Evolutionary conservation across 345 rosid genomes (phyloP).

Genomic region (Pugionium dolabratum): DNA sequence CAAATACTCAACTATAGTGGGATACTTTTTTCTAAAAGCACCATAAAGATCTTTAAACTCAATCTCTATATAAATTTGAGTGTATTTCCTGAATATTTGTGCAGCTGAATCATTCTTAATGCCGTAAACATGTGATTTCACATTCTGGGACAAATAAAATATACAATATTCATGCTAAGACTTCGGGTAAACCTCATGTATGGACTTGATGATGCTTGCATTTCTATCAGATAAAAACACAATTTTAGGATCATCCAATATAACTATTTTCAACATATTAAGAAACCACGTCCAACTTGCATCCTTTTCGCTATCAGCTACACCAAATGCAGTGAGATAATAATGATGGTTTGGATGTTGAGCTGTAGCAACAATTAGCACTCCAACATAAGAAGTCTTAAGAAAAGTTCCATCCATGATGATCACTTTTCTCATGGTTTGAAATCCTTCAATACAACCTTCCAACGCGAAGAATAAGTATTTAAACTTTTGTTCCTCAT

Average conservation of each 20-base stretch:
- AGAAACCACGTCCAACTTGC: conserved; percentile 5
- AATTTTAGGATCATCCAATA: neutral
- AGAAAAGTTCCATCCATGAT: neutral
- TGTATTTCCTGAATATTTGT: neutral
- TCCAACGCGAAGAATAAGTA: neutral
- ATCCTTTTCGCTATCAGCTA: conserved; percentile 8
- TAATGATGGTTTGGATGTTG: neutral
- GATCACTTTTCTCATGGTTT: neutral
- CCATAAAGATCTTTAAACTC: neutral
- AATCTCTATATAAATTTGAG: neutral
- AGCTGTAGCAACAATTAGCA: neutral
- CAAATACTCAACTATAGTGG: neutral
- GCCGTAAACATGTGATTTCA: neutral
- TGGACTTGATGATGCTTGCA: neutral
- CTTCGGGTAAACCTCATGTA: neutral
- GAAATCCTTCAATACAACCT: neutral
- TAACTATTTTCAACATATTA: neutral
- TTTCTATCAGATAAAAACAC: neutral
- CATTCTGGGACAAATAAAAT: neutral
- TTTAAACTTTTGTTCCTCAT: no score
- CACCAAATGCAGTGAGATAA: neutral
- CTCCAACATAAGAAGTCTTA: conserved; percentile 1
- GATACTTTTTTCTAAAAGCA: neutral
- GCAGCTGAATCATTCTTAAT: neutral
- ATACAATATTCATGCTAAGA: neutral